Base-by-base conservation (phyloP, 2,329 filamentous ascomycete genomes). In the Chaetomiaceae sp. region DNA sequence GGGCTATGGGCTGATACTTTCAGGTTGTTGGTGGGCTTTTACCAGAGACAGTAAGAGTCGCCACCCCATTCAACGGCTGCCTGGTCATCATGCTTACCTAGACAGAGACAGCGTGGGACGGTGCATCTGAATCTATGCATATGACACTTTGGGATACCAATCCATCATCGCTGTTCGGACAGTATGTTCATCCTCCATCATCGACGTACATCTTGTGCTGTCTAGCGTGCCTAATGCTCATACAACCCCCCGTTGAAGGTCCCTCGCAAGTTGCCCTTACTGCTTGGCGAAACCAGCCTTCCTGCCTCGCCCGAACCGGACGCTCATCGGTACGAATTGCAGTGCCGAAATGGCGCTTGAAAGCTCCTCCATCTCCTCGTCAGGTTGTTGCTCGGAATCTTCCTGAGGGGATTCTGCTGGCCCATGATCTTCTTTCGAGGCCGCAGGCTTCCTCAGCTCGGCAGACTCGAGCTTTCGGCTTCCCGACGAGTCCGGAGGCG, bases 311-410 rank as follows among this genome's bases (percentile, higher is more conserved):
- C 83, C 83, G 61, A 87, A 86, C 9, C 76, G 74, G 41, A 88
- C 68, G 55, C 77, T 84, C 17, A 73, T 71, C 15, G 86, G 86
- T 6, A 89, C 73, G 58, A 90, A 87, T 42, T 78, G 78, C 50
- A 90, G 66, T 3, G 83, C 71, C 1, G 84, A 86, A 82, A 90
- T 86, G 46, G 82, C 79, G 7, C 74, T 75, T 2, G 78, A 68
- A 4, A 90, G 68, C 43, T 75, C 75, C 36, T 82, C 78, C 74
- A 87, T 82, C 14, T 76, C 71, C 15, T 73, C 68, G 49, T 77
- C 74, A 3, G 46, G 48, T 24, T 44, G 48, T 33, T 46, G 48
- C 20, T 40, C 41, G 30, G n/a, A 15, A 35, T 49, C 24, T 24
- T 22, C 27, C 11, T 32, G 11, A 29, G 12, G 9, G 32, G 26